These are phyloP conservation scores for Wallemia hederae DNA, from an alignment of 1,284 basidiomycete species.

Conservation along the genomic window DNA sequence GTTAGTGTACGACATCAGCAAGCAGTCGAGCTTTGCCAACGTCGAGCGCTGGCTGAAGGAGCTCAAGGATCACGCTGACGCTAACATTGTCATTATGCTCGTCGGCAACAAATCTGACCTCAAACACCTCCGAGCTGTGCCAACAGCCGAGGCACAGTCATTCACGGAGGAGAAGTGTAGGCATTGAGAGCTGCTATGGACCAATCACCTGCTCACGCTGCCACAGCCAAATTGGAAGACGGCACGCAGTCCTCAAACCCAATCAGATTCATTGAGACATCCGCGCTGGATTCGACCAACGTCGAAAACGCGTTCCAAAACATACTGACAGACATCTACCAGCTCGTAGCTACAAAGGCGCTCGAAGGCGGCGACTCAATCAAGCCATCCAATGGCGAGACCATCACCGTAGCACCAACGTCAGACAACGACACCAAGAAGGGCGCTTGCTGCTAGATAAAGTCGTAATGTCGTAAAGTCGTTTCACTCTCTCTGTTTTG, in stretches of 20 bases:
- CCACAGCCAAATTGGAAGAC: neutral
- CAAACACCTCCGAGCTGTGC: conserved; percentile 82
- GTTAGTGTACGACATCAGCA: conserved; percentile 22
- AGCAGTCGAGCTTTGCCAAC: conserved; percentile 84
- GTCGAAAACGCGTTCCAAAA: conserved; percentile 93
- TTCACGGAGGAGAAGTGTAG: conserved; percentile 11
- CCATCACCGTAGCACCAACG: conserved; percentile 38
- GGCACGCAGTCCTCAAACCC: neutral
- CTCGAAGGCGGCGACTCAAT: conserved; percentile 48
- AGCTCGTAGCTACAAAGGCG: conserved; percentile 64
- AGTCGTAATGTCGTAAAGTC: too few relatives aligned
- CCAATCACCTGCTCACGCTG: too few relatives aligned
- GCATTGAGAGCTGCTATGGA: too few relatives aligned
- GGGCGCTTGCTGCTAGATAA: neutral
- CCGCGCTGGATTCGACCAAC: conserved; percentile 94
- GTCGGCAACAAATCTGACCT: conserved; percentile 67
- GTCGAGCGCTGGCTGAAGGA: conserved; percentile 97
- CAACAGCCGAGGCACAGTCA: conserved; percentile 33
- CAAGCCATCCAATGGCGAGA: conserved; percentile 35
- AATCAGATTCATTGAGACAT: conserved; percentile 67
- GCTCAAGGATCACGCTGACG: conserved; percentile 30
- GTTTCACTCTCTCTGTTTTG: neutral
- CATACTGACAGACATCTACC: conserved; percentile 86
- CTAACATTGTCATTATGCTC: conserved; percentile 22
- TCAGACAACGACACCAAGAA: neutral